A percentile compares a stretch with the other conserved stretches of the same genome.
Conservation (phyloP, 805 yeast species). For the Clavispora phyllophila region DNA sequence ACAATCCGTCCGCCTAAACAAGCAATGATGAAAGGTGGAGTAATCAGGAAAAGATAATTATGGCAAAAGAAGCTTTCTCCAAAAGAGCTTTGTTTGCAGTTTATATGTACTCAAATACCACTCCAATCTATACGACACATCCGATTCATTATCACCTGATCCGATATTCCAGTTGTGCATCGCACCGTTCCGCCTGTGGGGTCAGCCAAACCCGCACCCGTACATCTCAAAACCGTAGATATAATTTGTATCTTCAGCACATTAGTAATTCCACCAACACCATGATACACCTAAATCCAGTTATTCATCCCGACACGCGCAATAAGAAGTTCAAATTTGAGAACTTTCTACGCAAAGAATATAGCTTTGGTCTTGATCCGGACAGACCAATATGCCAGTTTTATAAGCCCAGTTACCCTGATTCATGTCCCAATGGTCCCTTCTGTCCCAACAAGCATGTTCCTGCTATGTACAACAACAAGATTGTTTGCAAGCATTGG, state of each 20-base stretch:
- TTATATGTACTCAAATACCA: neutral
- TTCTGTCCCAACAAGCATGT: conserved; percentile 85
- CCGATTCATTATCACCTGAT: neutral
- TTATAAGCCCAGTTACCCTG: conserved; percentile 50
- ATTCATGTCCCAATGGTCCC: conserved; percentile 81
- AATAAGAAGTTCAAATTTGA: conserved; percentile 60
- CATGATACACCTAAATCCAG: conserved; percentile 35
- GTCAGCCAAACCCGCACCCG: neutral
- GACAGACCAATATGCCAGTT: conserved; percentile 84
- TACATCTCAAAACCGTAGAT: neutral
- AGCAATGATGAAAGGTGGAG: neutral
- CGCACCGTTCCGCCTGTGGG: neutral
- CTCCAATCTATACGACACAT: neutral
- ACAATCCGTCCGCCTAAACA: neutral
- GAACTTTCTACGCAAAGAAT: conserved; percentile 74
- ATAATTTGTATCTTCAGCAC: neutral
- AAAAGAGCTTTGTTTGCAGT: neutral
- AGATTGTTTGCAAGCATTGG: conserved; percentile 97
- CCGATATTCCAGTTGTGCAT: neutral
- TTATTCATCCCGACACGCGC: conserved; percentile 37
- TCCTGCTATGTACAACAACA: conserved; percentile 42
- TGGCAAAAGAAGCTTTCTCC: neutral
- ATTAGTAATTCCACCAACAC: conserved; percentile 2
- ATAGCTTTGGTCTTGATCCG: conserved; percentile 72
- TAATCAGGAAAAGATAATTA: neutral